Conservation (phyloP, 2,329 filamentous ascomycete genomes). For the Tolypocladium paradoxum region DNA sequence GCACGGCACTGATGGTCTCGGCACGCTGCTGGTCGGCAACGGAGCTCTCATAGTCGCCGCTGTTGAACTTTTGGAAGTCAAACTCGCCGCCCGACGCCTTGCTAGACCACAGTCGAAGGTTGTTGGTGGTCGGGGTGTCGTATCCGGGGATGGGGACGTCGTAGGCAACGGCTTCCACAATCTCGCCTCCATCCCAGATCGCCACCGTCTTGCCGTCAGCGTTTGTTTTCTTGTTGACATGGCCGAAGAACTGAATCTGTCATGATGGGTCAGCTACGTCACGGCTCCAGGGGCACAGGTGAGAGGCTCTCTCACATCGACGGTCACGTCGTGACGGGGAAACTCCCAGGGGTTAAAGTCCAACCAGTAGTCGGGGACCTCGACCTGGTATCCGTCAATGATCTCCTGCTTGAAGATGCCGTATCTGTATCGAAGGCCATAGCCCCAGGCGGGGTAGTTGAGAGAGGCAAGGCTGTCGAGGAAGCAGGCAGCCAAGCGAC, state of each 20-base stretch:
- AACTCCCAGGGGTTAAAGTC: slow-evolving; percentile 99
- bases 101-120: slow-evolving; percentile 93
- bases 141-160: slow-evolving; percentile 91
- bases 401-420: slow-evolving; percentile 99
- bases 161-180: slow-evolving; percentile 84
- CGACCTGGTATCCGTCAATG: slow-evolving; percentile 93
- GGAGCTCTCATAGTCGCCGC: slow-evolving; percentile 92
- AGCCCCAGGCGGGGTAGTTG: slow-evolving; percentile 95
- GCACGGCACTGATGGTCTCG: slow-evolving; percentile 95
- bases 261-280: background rate
- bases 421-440: slow-evolving; percentile 89
- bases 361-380: slow-evolving; percentile 97
- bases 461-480: slow-evolving; percentile 90
- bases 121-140: slow-evolving; percentile 84
- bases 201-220: slow-evolving; percentile 63
- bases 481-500: slow-evolving; percentile 91
- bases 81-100: slow-evolving; percentile 96
- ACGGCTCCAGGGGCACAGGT: background rate
- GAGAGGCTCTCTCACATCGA: slow-evolving; percentile 49
- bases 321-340: slow-evolving; percentile 84
- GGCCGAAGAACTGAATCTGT: slow-evolving; percentile 85
- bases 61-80: slow-evolving; percentile 99
- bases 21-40: slow-evolving; percentile 96
- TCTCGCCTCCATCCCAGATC: slow-evolving; percentile 87
- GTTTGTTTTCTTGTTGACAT: slow-evolving; percentile 65